phyloP scores from a whole-genome alignment of 148 eudicot species.

The Rhododendron ferrugineum region DNA sequence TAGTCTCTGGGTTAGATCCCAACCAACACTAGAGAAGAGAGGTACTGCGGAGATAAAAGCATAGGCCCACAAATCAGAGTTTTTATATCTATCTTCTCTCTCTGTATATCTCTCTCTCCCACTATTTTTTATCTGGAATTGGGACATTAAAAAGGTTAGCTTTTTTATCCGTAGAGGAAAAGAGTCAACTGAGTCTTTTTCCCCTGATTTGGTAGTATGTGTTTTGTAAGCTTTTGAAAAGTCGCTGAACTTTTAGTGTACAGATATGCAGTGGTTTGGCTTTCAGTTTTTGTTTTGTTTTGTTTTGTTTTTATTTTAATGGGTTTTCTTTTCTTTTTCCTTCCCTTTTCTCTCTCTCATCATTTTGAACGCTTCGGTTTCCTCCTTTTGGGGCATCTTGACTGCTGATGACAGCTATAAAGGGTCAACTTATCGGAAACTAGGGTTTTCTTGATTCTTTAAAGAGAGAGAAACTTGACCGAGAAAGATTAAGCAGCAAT shows the following conservation, averaged over 20 bases:
- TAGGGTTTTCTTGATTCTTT: slow-evolving; percentile 3
- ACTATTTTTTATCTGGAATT: background rate
- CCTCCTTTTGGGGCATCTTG: background rate
- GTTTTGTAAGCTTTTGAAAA: slow-evolving; percentile 20
- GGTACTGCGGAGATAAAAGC: background rate
- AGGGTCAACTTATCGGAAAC: slow-evolving; percentile 6
- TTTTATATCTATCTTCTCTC: background rate
- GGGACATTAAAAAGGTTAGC: background rate
- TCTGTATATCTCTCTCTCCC: background rate
- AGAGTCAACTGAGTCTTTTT: slow-evolving; percentile 23
- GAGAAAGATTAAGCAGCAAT: slow-evolving; percentile 20
- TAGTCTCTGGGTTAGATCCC: slow-evolving; percentile 4
- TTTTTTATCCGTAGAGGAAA: slow-evolving; percentile 4
- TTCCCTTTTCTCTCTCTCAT: slow-evolving; percentile 12
- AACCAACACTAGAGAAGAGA: background rate
- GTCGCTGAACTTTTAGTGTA: background rate
- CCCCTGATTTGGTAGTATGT: slow-evolving; percentile 8
- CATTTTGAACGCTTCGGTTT: slow-evolving; percentile 14
- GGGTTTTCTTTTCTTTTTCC: background rate
- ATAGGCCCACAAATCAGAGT: background rate
- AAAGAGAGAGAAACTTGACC: background rate
- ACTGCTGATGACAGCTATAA: slow-evolving; percentile 20
- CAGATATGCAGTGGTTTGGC: background rate
- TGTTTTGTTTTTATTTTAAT: background rate
- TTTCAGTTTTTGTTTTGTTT: background rate